Evolutionary conservation across 495 filamentous ascomycete species (phyloP).

Genomic region (Lindgomyces ingoldianus): DNA sequence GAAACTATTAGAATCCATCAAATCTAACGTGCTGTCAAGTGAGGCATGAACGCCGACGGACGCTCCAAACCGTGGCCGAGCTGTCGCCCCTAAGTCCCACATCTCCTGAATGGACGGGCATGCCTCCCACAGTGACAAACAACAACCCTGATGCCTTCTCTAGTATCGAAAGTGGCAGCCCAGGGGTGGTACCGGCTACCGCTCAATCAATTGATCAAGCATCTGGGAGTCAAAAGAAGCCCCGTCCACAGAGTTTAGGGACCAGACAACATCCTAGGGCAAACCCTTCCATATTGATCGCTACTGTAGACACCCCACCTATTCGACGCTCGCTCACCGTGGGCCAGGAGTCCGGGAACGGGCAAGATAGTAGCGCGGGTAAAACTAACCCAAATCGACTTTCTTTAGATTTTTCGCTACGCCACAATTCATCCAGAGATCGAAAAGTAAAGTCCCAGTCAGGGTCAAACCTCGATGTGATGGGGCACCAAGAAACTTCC

Average conservation of each 20-base stretch:
- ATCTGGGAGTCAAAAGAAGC: neutral
- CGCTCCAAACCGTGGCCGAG: slow-evolving; percentile 9
- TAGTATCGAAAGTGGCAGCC: too few relatives aligned
- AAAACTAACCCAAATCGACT: neutral
- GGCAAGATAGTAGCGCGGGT: neutral
- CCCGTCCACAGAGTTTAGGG: neutral
- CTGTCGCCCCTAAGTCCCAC: neutral
- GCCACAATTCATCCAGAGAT: neutral
- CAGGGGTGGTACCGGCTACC: neutral
- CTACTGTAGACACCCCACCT: neutral
- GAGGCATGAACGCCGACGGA: slow-evolving; percentile 6
- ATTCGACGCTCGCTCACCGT: neutral
- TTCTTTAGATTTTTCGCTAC: neutral
- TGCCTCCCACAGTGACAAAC: neutral
- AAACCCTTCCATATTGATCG: neutral
- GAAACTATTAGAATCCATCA: neutral
- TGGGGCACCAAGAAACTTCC: neutral
- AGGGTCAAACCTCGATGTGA: neutral
- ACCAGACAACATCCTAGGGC: neutral
- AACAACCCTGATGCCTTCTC: neutral
- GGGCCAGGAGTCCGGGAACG: neutral
- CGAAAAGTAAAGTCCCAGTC: neutral
- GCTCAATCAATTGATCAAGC: neutral
- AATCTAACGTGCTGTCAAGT: neutral
- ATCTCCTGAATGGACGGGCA: neutral